phyloP scores from a whole-genome alignment of 768 basidiomycete genomes.

The Agaricus subrufescens region DNA sequence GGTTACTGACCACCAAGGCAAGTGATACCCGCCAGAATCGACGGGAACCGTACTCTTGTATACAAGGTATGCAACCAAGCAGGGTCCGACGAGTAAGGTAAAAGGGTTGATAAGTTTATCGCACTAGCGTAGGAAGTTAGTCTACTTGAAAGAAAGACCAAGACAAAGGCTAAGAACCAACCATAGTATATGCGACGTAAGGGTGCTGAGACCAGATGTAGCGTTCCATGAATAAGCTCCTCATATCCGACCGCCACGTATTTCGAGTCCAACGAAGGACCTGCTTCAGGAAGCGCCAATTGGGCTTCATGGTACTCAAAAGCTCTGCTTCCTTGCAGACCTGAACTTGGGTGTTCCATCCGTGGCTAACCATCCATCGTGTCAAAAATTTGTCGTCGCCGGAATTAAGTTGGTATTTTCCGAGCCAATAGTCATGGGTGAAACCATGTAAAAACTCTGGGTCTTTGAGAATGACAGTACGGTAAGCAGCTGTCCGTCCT shows the following conservation, averaged over 20 bases:
- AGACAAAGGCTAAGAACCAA: constrained; percentile 39
- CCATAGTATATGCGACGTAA: constrained; percentile 93
- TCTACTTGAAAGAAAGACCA: constrained; percentile 48
- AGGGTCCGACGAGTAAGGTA: constrained; percentile 81
- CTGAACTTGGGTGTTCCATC: constrained; percentile 94
- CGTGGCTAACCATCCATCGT: constrained; percentile 93
- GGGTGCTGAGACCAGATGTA: constrained; percentile 87
- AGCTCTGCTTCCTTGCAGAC: constrained; percentile 82
- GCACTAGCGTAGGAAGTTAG: neutral
- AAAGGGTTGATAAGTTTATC: constrained; percentile 78
- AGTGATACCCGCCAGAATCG: constrained; percentile 68
- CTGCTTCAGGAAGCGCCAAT: constrained; percentile 94
- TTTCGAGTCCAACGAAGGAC: constrained; percentile 92
- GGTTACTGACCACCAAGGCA: constrained; percentile 70
- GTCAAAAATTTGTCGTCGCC: constrained; percentile 95
- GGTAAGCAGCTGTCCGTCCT: constrained; percentile 89
- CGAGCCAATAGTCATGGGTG: constrained; percentile 91
- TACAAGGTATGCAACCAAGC: constrained; percentile 69
- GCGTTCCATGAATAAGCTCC: constrained; percentile 85
- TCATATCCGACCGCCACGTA: constrained; percentile 88
- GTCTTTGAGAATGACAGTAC: constrained; percentile 92
- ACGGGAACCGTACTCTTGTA: constrained; percentile 73
- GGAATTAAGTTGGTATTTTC: constrained; percentile 92
- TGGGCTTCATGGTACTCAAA: constrained; percentile 91
- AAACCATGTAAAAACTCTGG: constrained; percentile 91